Evolutionary conservation across 2,329 filamentous ascomycete species (phyloP).

Genomic region (Trichoderma sp.): DNA sequence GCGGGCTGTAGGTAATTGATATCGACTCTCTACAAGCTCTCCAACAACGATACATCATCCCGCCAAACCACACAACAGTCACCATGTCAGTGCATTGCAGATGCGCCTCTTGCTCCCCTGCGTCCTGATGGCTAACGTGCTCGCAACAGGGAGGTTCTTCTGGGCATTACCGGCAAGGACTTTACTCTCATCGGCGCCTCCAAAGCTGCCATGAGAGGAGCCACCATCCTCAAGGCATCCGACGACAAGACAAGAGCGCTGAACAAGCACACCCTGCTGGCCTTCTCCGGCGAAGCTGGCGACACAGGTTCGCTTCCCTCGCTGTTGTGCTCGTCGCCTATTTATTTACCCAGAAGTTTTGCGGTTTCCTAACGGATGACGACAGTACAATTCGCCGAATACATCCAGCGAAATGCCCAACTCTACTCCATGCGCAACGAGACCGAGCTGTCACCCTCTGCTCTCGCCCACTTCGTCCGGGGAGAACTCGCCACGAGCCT

Average conservation of each 20-base stretch:
- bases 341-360: background rate
- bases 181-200: constrained; percentile 97
- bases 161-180: constrained; percentile 98
- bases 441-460: constrained; percentile 84
- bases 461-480: constrained; percentile 89
- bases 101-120: background rate
- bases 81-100: constrained; percentile 26
- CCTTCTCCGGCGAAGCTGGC: constrained; percentile 92
- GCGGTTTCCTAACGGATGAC: constrained; percentile 33
- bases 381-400: constrained; percentile 98
- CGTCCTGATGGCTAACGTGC: constrained; percentile 20
- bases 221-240: constrained; percentile 88
- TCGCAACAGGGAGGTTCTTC: constrained; percentile 81
- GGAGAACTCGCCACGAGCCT: constrained; percentile 89
- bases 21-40: constrained; percentile 30
- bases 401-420: constrained; percentile 97
- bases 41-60: constrained; percentile 28
- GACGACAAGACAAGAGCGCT: constrained; percentile 95
- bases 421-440: constrained; percentile 99
- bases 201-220: constrained; percentile 97
- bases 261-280: constrained; percentile 93
- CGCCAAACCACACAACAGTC: constrained; percentile 13
- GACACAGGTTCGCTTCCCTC: constrained; percentile 72
- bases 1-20: constrained; percentile 21
- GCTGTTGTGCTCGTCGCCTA: too few species aligned